These are phyloP conservation scores for Agaricus blazei DNA, from an alignment of 768 basidiomycete genomes.

Conservation along the genomic window DNA sequence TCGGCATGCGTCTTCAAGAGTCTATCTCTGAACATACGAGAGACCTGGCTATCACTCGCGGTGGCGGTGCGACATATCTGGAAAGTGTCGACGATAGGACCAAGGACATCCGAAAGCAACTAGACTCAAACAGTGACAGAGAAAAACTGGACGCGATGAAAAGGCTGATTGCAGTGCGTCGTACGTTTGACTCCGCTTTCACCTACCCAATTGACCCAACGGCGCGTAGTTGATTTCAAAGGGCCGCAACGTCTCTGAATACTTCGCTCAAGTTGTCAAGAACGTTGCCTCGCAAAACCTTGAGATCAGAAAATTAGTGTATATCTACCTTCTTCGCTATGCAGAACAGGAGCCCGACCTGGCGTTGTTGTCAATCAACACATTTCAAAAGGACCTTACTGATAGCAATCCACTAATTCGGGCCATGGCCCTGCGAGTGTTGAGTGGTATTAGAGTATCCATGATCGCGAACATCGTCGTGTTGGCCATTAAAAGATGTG, in stretches of 20 bases:
- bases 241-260: conserved; percentile 84
- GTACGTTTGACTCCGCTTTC: not conserved
- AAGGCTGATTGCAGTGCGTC: conserved; percentile 82
- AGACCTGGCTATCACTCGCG: conserved; percentile 58
- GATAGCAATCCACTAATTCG: conserved; percentile 92
- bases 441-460: conserved; percentile 87
- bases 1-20: conserved; percentile 81
- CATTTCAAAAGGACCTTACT: conserved; percentile 93
- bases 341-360: conserved; percentile 93
- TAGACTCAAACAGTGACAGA: conserved; percentile 83
- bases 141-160: conserved; percentile 97
- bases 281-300: conserved; percentile 91
- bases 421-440: conserved; percentile 91
- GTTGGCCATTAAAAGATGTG: conserved; percentile 88
- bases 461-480: conserved; percentile 85
- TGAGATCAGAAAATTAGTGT: conserved; percentile 94
- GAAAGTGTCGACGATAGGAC: conserved; percentile 75
- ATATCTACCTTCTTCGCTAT: conserved; percentile 94
- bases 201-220: not conserved
- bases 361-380: conserved; percentile 93
- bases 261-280: conserved; percentile 97
- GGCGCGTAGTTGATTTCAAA: conserved; percentile 81
- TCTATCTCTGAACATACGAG: conserved; percentile 77
- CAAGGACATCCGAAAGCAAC: conserved; percentile 71
- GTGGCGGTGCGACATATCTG: conserved; percentile 52